These are phyloP conservation scores for Monascus ruber DNA, from an alignment of 2,329 filamentous ascomycete genomes.

Conservation along the genomic window DNA sequence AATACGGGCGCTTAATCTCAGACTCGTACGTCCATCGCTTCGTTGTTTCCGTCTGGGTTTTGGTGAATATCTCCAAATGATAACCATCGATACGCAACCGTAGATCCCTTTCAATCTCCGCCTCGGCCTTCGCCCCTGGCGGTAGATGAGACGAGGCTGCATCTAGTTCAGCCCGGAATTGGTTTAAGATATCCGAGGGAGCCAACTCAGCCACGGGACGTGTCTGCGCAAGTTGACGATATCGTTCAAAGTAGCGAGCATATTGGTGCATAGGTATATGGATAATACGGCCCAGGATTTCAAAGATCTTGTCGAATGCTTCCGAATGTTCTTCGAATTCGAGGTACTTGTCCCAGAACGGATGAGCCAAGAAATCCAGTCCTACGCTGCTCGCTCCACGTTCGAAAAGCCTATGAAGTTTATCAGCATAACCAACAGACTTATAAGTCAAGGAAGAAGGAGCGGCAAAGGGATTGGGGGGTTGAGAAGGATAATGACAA, in stretches of 20 bases:
- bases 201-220: conserved; percentile 64
- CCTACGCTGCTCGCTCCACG: conserved; percentile 75
- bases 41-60: conserved; percentile 74
- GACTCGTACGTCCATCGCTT: conserved; percentile 93
- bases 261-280: conserved; percentile 94
- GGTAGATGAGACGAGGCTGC: conserved; percentile 33
- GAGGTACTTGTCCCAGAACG: conserved; percentile 98
- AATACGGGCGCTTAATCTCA: conserved; percentile 91
- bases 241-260: conserved; percentile 85
- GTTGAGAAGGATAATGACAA: conserved; percentile 30
- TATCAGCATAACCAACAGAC: conserved; percentile 28
- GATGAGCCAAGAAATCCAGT: conserved; percentile 84
- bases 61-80: conserved; percentile 69
- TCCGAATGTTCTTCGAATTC: conserved; percentile 92
- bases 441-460: conserved; percentile 8
- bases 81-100: conserved; percentile 67
- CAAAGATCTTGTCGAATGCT: conserved; percentile 71
- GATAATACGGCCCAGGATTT: conserved; percentile 69
- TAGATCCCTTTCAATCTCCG: conserved; percentile 74
- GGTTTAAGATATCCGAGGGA: conserved; percentile 53
- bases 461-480: conserved; percentile 20
- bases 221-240: conserved; percentile 62
- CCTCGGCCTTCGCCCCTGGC: conserved; percentile 47
- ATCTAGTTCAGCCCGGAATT: conserved; percentile 62
- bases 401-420: conserved; percentile 65